phyloP scores from a whole-genome alignment of 176 grass and related monocot genomes.

The Aegilops longissima region DNA sequence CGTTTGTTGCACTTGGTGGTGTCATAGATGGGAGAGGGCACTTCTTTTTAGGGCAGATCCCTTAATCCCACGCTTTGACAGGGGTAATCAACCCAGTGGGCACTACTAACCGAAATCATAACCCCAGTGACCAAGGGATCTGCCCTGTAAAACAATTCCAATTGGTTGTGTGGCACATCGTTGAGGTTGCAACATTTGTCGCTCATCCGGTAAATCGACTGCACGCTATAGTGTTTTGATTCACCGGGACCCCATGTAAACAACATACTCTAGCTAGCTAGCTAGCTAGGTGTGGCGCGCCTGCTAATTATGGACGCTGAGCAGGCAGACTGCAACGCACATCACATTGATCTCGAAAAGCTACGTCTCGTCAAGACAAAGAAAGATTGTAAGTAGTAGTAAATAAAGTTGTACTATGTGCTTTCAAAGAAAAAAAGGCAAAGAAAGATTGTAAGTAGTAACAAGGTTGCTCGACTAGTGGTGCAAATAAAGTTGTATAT shows the following conservation, averaged over 20 bases:
- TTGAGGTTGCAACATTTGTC: constrained; percentile 29
- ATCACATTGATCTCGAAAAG: not conserved
- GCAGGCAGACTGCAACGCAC: not conserved
- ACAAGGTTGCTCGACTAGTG: too few relatives aligned
- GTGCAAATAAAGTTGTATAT: too few relatives aligned
- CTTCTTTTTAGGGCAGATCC: constrained; percentile 46
- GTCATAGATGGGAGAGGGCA: constrained; percentile 23
- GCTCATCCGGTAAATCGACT: not conserved
- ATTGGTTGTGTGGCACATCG: not conserved
- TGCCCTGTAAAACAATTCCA: not conserved
- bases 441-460: too few relatives aligned
- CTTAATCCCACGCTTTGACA: constrained; percentile 4
- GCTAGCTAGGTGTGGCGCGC: not conserved
- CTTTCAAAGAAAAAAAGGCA: too few relatives aligned
- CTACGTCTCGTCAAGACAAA: not conserved
- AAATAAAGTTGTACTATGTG: too few relatives aligned
- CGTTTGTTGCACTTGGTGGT: not conserved
- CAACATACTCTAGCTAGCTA: not conserved
- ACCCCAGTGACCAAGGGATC: not conserved
- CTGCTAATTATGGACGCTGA: not conserved
- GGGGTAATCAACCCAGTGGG: constrained; percentile 17
- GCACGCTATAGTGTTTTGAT: not conserved
- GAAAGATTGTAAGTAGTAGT: too few relatives aligned
- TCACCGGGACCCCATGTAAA: not conserved
- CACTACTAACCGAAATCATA: constrained; percentile 24